Evolutionary conservation across 139 green algal genomes (phyloP).

Genomic region (Helicosporidium sp.): DNA sequence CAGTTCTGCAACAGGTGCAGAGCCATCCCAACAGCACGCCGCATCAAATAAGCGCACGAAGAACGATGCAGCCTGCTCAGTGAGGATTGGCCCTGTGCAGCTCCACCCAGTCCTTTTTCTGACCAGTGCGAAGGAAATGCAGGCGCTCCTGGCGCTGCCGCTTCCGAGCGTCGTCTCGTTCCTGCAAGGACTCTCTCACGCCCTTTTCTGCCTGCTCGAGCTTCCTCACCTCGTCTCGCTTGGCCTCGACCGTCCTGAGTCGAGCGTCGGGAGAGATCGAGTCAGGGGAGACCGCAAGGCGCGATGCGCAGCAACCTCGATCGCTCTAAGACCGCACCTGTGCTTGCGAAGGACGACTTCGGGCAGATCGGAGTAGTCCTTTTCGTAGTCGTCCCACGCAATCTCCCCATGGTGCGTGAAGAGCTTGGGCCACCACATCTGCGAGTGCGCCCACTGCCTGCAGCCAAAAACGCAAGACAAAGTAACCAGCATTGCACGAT

Average conservation of each 20-base stretch:
- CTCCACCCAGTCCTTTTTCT: conserved; percentile 9
- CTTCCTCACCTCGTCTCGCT: conserved; percentile 4
- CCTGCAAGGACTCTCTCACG: conserved; percentile 18
- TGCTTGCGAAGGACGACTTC: conserved; percentile 24
- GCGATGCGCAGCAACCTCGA: not conserved
- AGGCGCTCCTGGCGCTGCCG: conserved; percentile 27
- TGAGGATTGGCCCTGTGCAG: conserved; percentile 2
- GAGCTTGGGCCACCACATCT: conserved; percentile 52
- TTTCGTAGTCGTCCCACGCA: conserved; percentile 57
- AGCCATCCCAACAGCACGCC: too few species aligned
- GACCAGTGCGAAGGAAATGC: conserved; percentile 17
- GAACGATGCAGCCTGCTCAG: too few species aligned
- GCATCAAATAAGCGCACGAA: too few species aligned
- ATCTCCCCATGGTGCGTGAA: conserved; percentile 32
- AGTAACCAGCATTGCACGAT: too few species aligned
- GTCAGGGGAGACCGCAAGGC: too few species aligned
- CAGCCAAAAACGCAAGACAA: too few species aligned
- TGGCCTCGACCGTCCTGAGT: conserved; percentile 8
- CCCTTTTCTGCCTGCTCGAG: conserved; percentile 11
- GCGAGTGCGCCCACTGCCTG: conserved; percentile 37
- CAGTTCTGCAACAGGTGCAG: not conserved
- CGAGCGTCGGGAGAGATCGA: not conserved
- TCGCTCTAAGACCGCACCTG: conserved; percentile 1
- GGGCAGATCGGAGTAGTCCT: conserved; percentile 65
- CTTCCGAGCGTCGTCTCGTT: conserved; percentile 25